phyloP scores from a whole-genome alignment of 495 filamentous ascomycete genomes.

The Aspergillus bridgeri region DNA sequence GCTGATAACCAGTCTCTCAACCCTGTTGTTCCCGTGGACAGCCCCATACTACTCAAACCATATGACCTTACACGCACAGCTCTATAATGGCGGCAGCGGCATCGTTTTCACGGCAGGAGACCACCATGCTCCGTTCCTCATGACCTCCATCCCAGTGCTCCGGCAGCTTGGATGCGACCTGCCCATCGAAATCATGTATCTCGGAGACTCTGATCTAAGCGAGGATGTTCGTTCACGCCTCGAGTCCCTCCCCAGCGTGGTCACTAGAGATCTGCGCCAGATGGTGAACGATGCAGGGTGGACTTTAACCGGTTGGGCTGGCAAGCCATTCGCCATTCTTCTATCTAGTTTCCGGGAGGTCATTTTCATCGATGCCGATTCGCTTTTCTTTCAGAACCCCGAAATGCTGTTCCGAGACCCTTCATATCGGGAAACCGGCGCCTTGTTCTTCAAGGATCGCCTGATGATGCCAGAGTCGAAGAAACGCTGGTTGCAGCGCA shows the following conservation, averaged over 20 bases:
- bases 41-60: constrained; percentile 31
- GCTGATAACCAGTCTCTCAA: constrained; percentile 20
- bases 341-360: constrained; percentile 46
- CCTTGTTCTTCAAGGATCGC: constrained; percentile 41
- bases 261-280: constrained; percentile 19
- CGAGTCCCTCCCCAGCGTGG: constrained; percentile 16
- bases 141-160: constrained; percentile 31
- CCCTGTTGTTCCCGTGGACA: constrained; percentile 31
- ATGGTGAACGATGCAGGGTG: constrained; percentile 24
- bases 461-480: constrained; percentile 22
- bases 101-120: constrained; percentile 33
- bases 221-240: constrained; percentile 16
- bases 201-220: constrained; percentile 31
- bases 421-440: constrained; percentile 28
- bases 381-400: constrained; percentile 40
- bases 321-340: constrained; percentile 46
- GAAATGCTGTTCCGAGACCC: constrained; percentile 34
- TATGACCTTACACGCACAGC: constrained; percentile 23
- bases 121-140: constrained; percentile 25
- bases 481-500: constrained; percentile 17
- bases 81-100: constrained; percentile 22
- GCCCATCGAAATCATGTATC: constrained; percentile 39
- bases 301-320: constrained; percentile 23
- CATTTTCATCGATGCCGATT: constrained; percentile 51
- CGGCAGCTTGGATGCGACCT: constrained; percentile 30